These are phyloP conservation scores for Tolypocladium ovalisporum DNA, from an alignment of 2,329 filamentous ascomycete genomes.

Conservation along the genomic window DNA sequence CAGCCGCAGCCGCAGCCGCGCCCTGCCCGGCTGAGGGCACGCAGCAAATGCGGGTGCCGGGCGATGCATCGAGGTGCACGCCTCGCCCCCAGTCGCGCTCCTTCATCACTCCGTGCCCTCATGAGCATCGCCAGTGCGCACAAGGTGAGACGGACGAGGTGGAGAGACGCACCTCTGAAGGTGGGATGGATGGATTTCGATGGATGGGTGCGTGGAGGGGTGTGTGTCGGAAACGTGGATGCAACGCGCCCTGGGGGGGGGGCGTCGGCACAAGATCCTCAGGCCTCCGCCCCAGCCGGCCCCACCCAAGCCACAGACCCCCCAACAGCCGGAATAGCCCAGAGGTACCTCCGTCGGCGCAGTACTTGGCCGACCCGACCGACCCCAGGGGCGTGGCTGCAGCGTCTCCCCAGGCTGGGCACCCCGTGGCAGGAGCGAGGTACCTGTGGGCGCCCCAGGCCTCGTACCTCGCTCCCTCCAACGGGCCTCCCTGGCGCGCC, in stretches of 20 bases:
- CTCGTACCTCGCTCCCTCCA: not conserved
- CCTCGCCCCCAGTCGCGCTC: not conserved
- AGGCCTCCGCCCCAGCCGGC: constrained; percentile 3
- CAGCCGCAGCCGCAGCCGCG: not conserved
- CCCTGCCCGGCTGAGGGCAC: not conserved
- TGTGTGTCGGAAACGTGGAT: not conserved
- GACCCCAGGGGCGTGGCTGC: not conserved
- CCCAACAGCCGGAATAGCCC: not conserved
- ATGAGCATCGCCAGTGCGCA: not conserved
- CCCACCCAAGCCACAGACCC: constrained; percentile 4
- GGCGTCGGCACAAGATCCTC: constrained; percentile 2
- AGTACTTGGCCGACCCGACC: not conserved
- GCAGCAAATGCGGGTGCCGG: not conserved
- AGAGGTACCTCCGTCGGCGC: constrained; percentile 2
- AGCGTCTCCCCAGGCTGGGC: not conserved
- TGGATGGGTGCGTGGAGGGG: not conserved
- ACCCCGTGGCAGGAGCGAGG: not conserved
- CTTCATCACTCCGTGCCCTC: not conserved
- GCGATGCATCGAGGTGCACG: not conserved
- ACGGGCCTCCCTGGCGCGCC: not conserved
- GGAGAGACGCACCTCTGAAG: not conserved
- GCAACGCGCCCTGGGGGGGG: constrained; percentile 1
- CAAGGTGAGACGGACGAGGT: not conserved
- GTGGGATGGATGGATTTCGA: not conserved
- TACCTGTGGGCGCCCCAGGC: not conserved